Evolutionary conservation across 257 asterid species (phyloP).

Genomic region (Petunia axillaris): DNA sequence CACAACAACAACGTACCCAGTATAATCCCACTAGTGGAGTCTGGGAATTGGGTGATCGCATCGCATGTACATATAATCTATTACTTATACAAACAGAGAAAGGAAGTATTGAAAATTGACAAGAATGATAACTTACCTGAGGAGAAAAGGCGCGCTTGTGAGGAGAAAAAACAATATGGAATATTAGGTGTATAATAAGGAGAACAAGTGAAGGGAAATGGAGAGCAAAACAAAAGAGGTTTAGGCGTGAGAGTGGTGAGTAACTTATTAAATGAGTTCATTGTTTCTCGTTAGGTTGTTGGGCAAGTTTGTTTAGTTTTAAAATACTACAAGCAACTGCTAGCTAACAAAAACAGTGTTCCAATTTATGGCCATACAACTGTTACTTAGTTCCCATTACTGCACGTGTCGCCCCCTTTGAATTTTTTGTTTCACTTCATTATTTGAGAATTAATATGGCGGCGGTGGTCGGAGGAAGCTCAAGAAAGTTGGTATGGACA

Average conservation of each 20-base stretch:
- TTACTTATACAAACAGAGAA: neutral
- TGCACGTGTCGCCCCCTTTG: neutral
- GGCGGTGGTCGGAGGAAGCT: neutral
- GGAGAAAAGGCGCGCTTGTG: slow-evolving; percentile 42
- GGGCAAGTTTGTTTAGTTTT: neutral
- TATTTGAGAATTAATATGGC: neutral
- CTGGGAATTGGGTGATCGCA: too few species aligned
- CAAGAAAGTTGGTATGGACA: too few species aligned
- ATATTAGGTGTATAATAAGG: slow-evolving; percentile 30
- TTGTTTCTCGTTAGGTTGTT: slow-evolving; percentile 43
- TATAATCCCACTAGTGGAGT: too few species aligned
- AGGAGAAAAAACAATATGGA: slow-evolving; percentile 21
- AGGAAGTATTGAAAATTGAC: neutral
- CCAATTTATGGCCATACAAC: neutral
- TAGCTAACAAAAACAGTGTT: neutral
- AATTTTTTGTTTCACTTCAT: neutral
- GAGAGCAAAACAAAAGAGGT: slow-evolving; percentile 24
- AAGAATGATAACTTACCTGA: slow-evolving; percentile 45
- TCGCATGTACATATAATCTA: neutral
- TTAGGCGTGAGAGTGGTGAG: slow-evolving; percentile 40
- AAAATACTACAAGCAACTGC: slow-evolving; percentile 24
- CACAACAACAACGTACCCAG: too few species aligned
- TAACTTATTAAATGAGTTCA: slow-evolving; percentile 56
- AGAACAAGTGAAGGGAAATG: slow-evolving; percentile 26
- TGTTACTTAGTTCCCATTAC: neutral